Evolutionary conservation across 2,329 filamentous ascomycete genomes (phyloP).

Genomic region (Aspergillus ochraceus): DNA sequence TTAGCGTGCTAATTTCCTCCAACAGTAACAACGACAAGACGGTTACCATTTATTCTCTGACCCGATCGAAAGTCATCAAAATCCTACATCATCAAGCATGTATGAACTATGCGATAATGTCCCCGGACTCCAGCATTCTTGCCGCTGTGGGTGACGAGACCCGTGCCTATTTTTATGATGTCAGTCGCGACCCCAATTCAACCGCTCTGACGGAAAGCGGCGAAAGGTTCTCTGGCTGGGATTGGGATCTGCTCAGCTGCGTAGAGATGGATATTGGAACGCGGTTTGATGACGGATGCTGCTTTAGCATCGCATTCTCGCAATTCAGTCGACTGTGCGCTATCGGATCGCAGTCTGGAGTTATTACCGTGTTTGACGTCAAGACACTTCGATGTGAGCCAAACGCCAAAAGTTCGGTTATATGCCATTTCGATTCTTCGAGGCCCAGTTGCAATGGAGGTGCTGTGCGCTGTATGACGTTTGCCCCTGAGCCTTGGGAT

Average conservation of each 20-base stretch:
- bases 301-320: slow-evolving; percentile 52
- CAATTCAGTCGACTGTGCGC: slow-evolving; percentile 51
- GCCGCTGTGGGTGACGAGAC: slow-evolving; percentile 86
- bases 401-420: slow-evolving; percentile 48
- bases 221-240: slow-evolving; percentile 39
- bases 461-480: slow-evolving; percentile 86
- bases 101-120: slow-evolving; percentile 93
- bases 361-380: slow-evolving; percentile 49
- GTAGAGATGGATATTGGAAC: slow-evolving; percentile 44
- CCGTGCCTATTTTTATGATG: slow-evolving; percentile 77
- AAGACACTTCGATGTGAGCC: slow-evolving; percentile 26
- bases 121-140: slow-evolving; percentile 78
- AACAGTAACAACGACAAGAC: slow-evolving; percentile 88
- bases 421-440: slow-evolving; percentile 77
- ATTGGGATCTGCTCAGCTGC: slow-evolving; percentile 41
- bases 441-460: slow-evolving; percentile 69
- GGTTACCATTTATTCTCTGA: slow-evolving; percentile 78
- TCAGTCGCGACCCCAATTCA: slow-evolving; percentile 31
- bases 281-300: slow-evolving; percentile 43
- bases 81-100: slow-evolving; percentile 74
- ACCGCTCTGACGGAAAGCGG: slow-evolving; percentile 29
- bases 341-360: slow-evolving; percentile 51
- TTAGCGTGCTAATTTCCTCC: slow-evolving; percentile 57
- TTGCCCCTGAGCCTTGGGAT: slow-evolving; percentile 86
- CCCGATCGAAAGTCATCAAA: slow-evolving; percentile 66